These are phyloP conservation scores for Pseudogymnoascus sp. DNA, from an alignment of 2,329 filamentous ascomycete species.

Conservation along the genomic window DNA sequence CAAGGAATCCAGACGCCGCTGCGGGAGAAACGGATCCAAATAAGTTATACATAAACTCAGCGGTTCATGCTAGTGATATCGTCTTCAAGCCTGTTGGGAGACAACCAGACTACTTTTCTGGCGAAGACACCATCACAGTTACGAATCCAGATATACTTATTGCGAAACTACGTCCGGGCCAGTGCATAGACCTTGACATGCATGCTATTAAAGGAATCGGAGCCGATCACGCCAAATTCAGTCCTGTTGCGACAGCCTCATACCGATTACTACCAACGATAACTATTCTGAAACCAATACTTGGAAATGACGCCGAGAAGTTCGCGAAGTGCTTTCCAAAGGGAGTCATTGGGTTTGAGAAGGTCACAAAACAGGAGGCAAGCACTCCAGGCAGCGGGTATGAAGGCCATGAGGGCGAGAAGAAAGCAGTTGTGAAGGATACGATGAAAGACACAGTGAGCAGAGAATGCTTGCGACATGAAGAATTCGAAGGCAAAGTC, in stretches of 20 bases:
- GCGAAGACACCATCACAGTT: conserved; percentile 61
- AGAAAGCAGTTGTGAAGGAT: conserved; percentile 80
- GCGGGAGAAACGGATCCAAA: conserved; percentile 70
- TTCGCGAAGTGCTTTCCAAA: conserved; percentile 83
- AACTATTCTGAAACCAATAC: conserved; percentile 72
- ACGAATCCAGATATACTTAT: conserved; percentile 90
- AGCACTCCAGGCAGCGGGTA: conserved; percentile 54
- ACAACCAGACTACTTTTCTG: conserved; percentile 62
- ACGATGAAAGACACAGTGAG: conserved; percentile 93
- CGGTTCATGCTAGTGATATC: conserved; percentile 73
- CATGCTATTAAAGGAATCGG: conserved; percentile 95
- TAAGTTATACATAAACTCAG: conserved; percentile 79
- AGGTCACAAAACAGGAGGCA: conserved; percentile 62
- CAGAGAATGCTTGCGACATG: conserved; percentile 82
- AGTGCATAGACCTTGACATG: conserved; percentile 78
- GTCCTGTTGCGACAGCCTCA: conserved; percentile 86
- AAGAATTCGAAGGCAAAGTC: conserved; percentile 92
- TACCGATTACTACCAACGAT: conserved; percentile 90
- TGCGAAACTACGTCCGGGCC: conserved; percentile 86
- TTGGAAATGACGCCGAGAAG: conserved; percentile 80
- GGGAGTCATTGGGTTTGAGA: conserved; percentile 78
- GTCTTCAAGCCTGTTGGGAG: conserved; percentile 68
- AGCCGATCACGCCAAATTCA: conserved; percentile 93
- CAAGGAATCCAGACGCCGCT: conserved; percentile 65
- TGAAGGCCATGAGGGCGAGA: conserved; percentile 67